Base-by-base conservation (phyloP, 2,329 filamentous ascomycete genomes). In the Calcarisporium arbuscula region DNA sequence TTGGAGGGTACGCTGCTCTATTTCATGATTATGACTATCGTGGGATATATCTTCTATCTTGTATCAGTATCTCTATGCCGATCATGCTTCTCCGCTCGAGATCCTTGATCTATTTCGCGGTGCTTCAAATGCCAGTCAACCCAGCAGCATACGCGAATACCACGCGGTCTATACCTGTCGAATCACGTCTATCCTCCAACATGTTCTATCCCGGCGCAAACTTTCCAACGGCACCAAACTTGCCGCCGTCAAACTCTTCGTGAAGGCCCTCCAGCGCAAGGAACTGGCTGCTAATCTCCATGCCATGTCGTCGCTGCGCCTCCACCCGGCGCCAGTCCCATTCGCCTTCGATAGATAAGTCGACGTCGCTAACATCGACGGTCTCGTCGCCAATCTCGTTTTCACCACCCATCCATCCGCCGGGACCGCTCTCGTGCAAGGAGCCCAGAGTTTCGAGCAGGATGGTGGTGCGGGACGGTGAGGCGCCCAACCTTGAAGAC, bases 391-490 rank as follows among this genome's bases (percentile, higher is more conserved):
- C 62, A 19, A 64, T 53, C 29, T 64, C 65, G 27, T 60, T 54
- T 19, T 64, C 62, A 12, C 67, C 67, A 34, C 61, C 53, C 6
- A 62, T 61, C 77, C 77, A 81, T 16, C 80, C 81, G 9, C 73
- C 78, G 0, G 87, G 86, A 30, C n/a, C n/a, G n/a, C 80, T 71
- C 38, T 72, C 64, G 0, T 92, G 92, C 32, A 96, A 64, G 54
- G 95, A 65, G 2, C 80, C 78, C 32, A 81, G 82, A 22, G 80
- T 74, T 28, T 74, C 68, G 18, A 96, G 67, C 7, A 90, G 92
- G 89, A 44, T 89, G 78, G 5, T n/a, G n/a, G n/a, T n/a, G n/a
- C n/a, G n/a, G n/a, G n/a, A 96, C 77, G 0, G 90, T 96, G 50
- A 92, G 68, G 17, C 90, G 70, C 1, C 82, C 85, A 36, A 87